Evolutionary conservation across 495 filamentous ascomycete genomes (phyloP).

Genomic region (Aspergillus baeticus): DNA sequence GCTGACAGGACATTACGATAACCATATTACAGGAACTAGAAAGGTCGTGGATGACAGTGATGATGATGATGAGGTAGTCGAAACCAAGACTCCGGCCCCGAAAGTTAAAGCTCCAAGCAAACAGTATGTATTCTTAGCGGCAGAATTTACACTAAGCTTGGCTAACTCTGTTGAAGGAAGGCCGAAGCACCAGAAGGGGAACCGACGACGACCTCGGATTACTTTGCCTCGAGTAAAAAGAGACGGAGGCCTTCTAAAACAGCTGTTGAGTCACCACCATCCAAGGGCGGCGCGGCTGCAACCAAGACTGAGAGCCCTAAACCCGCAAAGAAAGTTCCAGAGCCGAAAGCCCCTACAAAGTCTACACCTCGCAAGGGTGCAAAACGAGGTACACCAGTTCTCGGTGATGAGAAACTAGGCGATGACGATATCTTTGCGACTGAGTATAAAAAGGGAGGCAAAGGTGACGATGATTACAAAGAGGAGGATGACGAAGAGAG

Average conservation of each 20-base stretch:
- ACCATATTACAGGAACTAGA: constrained; percentile 50
- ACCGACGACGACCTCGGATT: constrained; percentile 57
- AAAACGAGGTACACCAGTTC: constrained; percentile 32
- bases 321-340: constrained; percentile 25
- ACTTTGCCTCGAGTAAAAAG: constrained; percentile 61
- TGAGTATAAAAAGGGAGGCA: constrained; percentile 57
- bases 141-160: neutral
- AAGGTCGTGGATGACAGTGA: constrained; percentile 78
- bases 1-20: neutral
- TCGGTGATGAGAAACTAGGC: constrained; percentile 63
- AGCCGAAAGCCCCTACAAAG: constrained; percentile 21
- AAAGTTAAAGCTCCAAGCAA: constrained; percentile 46
- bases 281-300: constrained; percentile 16
- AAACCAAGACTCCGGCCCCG: constrained; percentile 37
- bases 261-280: constrained; percentile 14
- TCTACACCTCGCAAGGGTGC: constrained; percentile 31
- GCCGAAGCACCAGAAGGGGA: constrained; percentile 47
- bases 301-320: constrained; percentile 26
- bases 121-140: constrained; percentile 23
- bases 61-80: constrained; percentile 57
- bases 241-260: constrained; percentile 35
- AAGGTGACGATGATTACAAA: constrained; percentile 70
- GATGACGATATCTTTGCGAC: constrained; percentile 73
- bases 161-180: constrained; percentile 32
- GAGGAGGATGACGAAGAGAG: constrained; percentile 59